Conservation (phyloP, 2,329 filamentous ascomycete genomes). For the Aspergillus fumigatiaffinis region DNA sequence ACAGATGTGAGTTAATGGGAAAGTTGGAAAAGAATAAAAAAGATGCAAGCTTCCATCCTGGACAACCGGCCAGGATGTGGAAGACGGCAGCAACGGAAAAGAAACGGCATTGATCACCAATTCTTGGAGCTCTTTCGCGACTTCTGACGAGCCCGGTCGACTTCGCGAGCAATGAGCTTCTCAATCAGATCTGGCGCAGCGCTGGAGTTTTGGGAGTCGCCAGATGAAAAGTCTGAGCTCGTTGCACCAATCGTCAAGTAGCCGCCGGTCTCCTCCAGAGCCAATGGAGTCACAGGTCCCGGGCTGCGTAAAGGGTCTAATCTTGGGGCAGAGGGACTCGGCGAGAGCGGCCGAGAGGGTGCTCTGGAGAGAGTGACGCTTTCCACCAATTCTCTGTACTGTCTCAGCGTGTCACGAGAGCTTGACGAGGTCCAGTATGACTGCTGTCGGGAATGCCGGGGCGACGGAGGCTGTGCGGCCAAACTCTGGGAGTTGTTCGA, state of each 20-base stretch:
- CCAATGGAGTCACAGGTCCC: conserved; percentile 44
- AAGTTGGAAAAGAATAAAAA: neutral
- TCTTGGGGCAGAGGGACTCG: conserved; percentile 41
- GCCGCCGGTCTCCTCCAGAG: conserved; percentile 38
- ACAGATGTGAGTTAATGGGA: neutral
- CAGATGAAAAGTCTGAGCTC: conserved; percentile 12
- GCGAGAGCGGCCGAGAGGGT: conserved; percentile 22
- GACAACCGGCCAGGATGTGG: conserved; percentile 14
- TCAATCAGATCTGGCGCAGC: conserved; percentile 32
- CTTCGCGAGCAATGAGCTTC: conserved; percentile 31
- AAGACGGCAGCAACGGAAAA: neutral
- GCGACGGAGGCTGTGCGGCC: conserved; percentile 28
- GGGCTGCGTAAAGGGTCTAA: conserved; percentile 44
- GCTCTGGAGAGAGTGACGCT: conserved; percentile 28
- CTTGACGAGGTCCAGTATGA: conserved; percentile 30
- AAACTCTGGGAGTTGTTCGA: conserved; percentile 18
- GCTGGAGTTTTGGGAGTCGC: conserved; percentile 19
- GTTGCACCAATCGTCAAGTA: conserved; percentile 37
- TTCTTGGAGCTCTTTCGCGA: conserved; percentile 25
- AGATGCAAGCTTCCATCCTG: neutral
- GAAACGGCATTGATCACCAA: conserved; percentile 16
- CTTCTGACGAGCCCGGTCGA: conserved; percentile 28
- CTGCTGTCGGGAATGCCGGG: conserved; percentile 29
- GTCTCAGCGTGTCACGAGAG: conserved; percentile 37
- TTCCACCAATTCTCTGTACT: conserved; percentile 43